phyloP scores from a whole-genome alignment of 306 rosid species.

The Vigna mungo region DNA sequence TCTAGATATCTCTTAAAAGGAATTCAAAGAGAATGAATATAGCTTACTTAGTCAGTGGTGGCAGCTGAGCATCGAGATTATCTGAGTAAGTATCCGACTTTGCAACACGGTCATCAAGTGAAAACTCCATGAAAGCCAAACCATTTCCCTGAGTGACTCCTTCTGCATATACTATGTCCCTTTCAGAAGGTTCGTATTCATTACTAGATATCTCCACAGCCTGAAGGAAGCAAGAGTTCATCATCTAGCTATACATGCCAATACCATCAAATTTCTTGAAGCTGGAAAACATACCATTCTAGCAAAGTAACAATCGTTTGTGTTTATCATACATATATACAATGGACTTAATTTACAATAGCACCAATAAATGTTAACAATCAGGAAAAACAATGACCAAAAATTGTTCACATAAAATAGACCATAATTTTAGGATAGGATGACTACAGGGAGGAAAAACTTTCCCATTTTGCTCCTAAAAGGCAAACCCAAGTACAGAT shows the following conservation, averaged over 20 bases:
- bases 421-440: conserved; percentile 18
- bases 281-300: conserved; percentile 22
- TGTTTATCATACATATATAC: conserved; percentile 8
- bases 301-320: conserved; percentile 24
- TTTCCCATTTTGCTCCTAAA: neutral
- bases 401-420: neutral
- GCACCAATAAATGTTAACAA: conserved; percentile 2
- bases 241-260: conserved; percentile 24
- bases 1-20: neutral
- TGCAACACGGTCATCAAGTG: conserved; percentile 88
- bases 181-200: conserved; percentile 94
- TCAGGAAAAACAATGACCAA: conserved; percentile 6
- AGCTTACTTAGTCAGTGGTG: conserved; percentile 78
- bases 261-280: conserved; percentile 13
- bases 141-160: conserved; percentile 99
- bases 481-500: conserved; percentile 8
- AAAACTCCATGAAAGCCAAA: conserved; percentile 93
- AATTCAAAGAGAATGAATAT: conserved; percentile 21
- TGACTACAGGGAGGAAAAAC: neutral
- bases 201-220: conserved; percentile 97
- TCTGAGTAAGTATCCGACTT: conserved; percentile 83
- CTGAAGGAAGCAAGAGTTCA: conserved; percentile 54
- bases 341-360: neutral
- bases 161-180: conserved; percentile 94
- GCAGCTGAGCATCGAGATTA: conserved; percentile 79